A percentile compares a stretch with the other conserved stretches of the same genome.
phyloP scores from a whole-genome alignment of 495 filamentous ascomycete genomes.

The Parathielavia hyrcaniae region DNA sequence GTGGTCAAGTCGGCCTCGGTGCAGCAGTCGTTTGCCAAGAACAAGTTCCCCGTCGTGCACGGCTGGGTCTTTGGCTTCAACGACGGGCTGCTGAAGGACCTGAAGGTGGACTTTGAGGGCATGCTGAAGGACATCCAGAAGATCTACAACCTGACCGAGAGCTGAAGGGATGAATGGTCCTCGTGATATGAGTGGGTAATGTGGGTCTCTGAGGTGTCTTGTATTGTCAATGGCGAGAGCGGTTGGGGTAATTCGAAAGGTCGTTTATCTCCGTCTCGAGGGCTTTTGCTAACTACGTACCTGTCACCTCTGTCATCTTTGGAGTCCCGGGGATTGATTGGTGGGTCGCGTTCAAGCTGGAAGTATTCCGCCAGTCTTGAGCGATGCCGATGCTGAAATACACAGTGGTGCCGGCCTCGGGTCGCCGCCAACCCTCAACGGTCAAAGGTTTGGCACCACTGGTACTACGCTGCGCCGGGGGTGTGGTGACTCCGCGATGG shows the following conservation, averaged over 20 bases:
- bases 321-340: too few relatives aligned
- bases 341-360: too few relatives aligned
- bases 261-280: too few relatives aligned
- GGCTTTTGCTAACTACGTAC: too few relatives aligned
- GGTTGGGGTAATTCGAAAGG: too few relatives aligned
- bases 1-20: conserved; percentile 54
- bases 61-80: conserved; percentile 53
- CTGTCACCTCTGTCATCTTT: too few relatives aligned
- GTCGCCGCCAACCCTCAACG: background rate
- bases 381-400: background rate
- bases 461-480: background rate
- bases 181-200: background rate
- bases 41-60: conserved; percentile 50
- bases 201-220: background rate
- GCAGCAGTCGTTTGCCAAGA: conserved; percentile 46
- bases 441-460: background rate
- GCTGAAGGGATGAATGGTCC: background rate
- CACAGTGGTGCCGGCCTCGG: background rate
- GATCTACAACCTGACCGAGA: conserved; percentile 48
- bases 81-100: conserved; percentile 48
- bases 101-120: conserved; percentile 44
- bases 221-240: background rate
- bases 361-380: too few relatives aligned
- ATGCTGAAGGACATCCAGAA: conserved; percentile 47
- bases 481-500: background rate